Base-by-base conservation (phyloP, 192 early-diverging fungal genomes). In the Umbelopsis isabellina region DNA sequence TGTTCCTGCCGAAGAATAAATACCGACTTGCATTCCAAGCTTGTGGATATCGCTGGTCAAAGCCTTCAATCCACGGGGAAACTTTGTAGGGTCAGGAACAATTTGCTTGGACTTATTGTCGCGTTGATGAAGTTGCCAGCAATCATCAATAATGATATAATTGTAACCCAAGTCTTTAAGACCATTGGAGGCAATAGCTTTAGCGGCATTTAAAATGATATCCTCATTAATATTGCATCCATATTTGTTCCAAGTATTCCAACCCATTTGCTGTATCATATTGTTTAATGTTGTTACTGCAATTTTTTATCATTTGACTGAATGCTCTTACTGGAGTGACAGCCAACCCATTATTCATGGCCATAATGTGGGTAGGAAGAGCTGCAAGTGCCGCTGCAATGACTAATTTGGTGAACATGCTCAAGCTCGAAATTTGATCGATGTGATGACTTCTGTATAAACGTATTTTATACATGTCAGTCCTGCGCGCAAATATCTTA, bases 221-320 rank as follows among this genome's bases (percentile, higher is more conserved):
- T 72, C 20, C 65, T 88, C 85, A 72, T 86, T 52, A 46, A 88
- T 79, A 25, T 80, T 58, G 52, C 85, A 87, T 35, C 72, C 83
- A 65, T 78, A 87, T 35, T 73, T 65, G 58, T 85, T 85, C 87
- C 87, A 88, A 46, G 80, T 84, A 78, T 86, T 86, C 79, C 80
- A 88, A 11, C 87, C 87, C 87, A 88, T 85, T 27, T 76, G 79
- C 55, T 61, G 37, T 18, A 13, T 18, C 27, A 8, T 9, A 25
- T 15, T n/a, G 30, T 61, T 61, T 35, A 61, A 4, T 16, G 33
- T 18, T 15, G 23, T 61, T 7, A 35, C 13, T 12, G 6, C 25
- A 30, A n/a, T 33, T 12, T 11, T 18, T 6, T 16, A 8, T 13
- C 27, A 27, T 13, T 7, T 30, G 2, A 30, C 4, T 0, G 13